These are phyloP conservation scores for Lonicera japonica DNA, from an alignment of 129 eudicot species.

Conservation along the genomic window DNA sequence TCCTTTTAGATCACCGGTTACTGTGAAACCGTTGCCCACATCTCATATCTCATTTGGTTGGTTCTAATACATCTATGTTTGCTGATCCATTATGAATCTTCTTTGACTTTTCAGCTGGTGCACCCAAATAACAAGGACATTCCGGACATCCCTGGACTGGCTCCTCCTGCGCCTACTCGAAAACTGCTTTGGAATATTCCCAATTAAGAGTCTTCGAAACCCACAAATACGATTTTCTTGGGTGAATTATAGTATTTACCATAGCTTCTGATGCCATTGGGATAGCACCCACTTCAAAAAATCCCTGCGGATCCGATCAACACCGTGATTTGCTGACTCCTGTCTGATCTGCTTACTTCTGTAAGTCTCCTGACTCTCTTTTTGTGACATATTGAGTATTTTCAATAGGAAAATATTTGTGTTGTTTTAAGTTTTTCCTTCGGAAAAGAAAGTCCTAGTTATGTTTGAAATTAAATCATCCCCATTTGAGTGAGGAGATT, in stretches of 20 bases:
- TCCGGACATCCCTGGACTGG: conserved; percentile 83
- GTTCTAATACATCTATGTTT: neutral
- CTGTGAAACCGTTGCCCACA: neutral
- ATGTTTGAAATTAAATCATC: neutral
- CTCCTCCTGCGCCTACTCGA: conserved; percentile 83
- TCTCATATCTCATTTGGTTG: neutral
- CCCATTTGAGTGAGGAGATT: neutral
- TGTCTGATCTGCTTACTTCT: neutral
- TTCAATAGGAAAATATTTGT: conserved; percentile 4
- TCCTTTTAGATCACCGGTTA: neutral
- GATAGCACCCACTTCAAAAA: neutral
- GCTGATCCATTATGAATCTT: neutral
- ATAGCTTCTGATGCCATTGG: neutral
- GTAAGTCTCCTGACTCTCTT: neutral
- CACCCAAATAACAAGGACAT: conserved; percentile 73
- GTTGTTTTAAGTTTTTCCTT: too few relatives aligned
- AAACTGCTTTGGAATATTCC: conserved; percentile 51
- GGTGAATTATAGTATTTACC: neutral
- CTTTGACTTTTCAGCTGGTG: conserved; percentile 41
- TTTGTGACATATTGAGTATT: neutral
- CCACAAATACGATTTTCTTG: neutral
- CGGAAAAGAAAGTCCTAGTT: neutral
- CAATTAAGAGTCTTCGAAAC: conserved; percentile 15
- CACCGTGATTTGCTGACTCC: neutral
- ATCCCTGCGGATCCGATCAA: neutral